Evolutionary conservation across 208 protist species (phyloP), one percentile per base, ranked within the genome.

Genomic region (Crithidia thermophila): DNA sequence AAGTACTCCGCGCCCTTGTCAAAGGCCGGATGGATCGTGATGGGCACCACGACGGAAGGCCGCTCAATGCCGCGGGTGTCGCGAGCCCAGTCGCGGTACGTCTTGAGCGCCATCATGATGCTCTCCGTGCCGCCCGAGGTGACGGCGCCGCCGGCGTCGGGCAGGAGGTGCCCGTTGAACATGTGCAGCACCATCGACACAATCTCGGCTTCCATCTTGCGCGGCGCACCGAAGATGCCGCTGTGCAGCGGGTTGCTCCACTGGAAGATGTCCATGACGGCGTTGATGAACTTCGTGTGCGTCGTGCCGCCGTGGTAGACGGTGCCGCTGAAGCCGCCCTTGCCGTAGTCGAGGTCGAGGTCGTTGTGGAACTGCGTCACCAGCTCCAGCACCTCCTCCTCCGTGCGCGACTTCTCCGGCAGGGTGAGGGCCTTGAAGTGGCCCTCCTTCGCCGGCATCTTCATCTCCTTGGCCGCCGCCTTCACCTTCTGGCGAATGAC

Each of bases 131-230:
- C 97, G 23, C 97, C 97, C 4, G 90, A 97, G 0, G 98, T 99
- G 6, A 99, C 79, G 9, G 85, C 85, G n/a, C 98, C 98, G 82
- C 97, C 98, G 0, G 92, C 84, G 47, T 97, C 85, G 2, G 78
- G 45, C 25, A 90, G 82, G 9, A 86, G 56, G 63, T 95, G 81
- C 31, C 95, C 98, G 63, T 99, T 90, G 73, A 95, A 95, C 93
- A 99, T 98, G 68, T 91, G 84, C 14, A 94, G 49, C 28, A 94
- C 91, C 98, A 99, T 99, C 27, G 88, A 82, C 14, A 98, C 94
- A 16, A 99, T 88, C 67, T 99, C 98, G 2, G 98, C 92, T 62
- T 99, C 99, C 92, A 99, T 99, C 75, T 99, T 98, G 57, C 97
- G 88, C 40, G 98, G 90, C 6, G 90, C 91, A 1, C 97, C 97